phyloP scores from a whole-genome alignment of 306 rosid species.

The Trifolium pratense region DNA sequence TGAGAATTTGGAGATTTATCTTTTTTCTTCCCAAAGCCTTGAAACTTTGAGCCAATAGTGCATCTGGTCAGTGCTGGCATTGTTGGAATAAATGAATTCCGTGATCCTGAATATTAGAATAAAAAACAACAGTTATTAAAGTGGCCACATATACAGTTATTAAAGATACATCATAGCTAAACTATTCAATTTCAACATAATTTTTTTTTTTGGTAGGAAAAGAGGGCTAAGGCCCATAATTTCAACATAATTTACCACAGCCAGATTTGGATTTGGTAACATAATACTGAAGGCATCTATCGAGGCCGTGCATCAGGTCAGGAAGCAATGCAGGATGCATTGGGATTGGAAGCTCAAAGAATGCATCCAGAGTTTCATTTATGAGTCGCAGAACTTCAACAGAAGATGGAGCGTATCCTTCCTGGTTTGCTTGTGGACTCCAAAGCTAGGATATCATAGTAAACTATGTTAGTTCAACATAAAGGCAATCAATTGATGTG shows the following conservation, averaged over 20 bases:
- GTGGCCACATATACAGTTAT: constrained; percentile 34
- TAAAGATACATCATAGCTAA: constrained; percentile 30
- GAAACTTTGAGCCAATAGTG: constrained; percentile 81
- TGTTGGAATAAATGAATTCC: constrained; percentile 81
- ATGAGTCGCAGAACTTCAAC: constrained; percentile 83
- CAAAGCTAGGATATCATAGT: constrained; percentile 62
- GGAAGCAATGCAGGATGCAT: constrained; percentile 98
- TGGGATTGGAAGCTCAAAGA: constrained; percentile 91
- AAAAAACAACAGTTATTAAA: constrained; percentile 39
- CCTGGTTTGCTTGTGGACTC: constrained; percentile 73
- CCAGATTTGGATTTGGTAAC: constrained; percentile 82
- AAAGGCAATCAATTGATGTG: constrained; percentile 23
- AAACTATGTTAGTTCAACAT: constrained; percentile 46
- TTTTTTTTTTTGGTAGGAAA: too few relatives aligned
- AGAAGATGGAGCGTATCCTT: constrained; percentile 92
- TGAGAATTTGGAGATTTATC: constrained; percentile 84
- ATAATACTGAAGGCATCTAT: constrained; percentile 89
- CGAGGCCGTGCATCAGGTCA: constrained; percentile 88
- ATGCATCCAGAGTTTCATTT: constrained; percentile 92
- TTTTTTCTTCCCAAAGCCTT: constrained; percentile 96
- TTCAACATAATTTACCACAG: constrained; percentile 66
- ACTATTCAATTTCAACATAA: constrained; percentile 25
- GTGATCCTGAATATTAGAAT: constrained; percentile 69
- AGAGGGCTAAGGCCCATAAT: too few relatives aligned
- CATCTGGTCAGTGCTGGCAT: constrained; percentile 96